phyloP scores from a whole-genome alignment of 225 moss, liverwort and hornwort species.

The Polytrichum formosum region DNA sequence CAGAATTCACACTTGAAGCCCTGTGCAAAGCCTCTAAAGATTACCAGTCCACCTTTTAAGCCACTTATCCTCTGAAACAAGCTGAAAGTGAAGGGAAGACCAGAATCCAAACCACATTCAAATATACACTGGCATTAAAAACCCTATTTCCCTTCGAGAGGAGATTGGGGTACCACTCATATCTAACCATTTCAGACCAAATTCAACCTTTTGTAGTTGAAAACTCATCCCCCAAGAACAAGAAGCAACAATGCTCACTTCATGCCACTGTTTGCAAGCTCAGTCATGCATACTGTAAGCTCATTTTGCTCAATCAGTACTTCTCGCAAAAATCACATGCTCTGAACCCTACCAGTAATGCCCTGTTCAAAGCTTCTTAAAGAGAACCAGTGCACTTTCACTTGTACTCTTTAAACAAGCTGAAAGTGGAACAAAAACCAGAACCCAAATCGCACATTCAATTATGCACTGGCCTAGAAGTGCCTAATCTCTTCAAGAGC shows the following conservation, averaged over 20 bases:
- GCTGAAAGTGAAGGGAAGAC: no score
- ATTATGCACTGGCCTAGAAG: not conserved
- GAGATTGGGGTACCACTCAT: no score
- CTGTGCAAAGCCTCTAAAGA: not conserved
- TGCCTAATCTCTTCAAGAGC: not conserved
- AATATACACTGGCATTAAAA: not conserved
- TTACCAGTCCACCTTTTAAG: not conserved
- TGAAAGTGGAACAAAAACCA: not conserved
- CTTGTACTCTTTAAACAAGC: not conserved
- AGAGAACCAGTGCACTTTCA: not conserved
- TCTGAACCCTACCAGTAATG: not conserved
- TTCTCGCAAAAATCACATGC: not conserved
- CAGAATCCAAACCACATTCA: not conserved
- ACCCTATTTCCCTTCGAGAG: not conserved
- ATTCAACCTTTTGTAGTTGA: no score
- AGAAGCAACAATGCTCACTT: no score
- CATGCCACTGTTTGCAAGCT: no score
- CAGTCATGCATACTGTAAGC: not conserved
- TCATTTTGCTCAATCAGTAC: not conserved
- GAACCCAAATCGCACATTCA: not conserved
- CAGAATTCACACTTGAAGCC: not conserved
- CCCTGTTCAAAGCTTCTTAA: not conserved
- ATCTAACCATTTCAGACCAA: no score
- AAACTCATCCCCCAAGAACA: no score
- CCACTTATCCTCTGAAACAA: no score